These are phyloP conservation scores for Eurotiales sp. DNA, from an alignment of 2,329 filamentous ascomycete species.

Conservation along the genomic window DNA sequence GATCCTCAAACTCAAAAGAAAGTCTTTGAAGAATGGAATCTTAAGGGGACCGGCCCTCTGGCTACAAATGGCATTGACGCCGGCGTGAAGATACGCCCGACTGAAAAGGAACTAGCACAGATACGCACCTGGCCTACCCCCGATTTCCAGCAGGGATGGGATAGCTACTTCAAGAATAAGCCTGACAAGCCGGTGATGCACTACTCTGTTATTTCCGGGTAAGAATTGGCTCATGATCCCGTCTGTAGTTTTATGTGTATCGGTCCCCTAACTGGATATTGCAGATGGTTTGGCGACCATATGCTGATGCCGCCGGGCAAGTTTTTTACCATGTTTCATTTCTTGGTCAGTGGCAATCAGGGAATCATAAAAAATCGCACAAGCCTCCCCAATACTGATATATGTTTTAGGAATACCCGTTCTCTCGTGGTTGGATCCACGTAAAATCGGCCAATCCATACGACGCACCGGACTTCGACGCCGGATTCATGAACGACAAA, in stretches of 20 bases:
- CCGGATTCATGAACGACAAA: constrained; percentile 82
- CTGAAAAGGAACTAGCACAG: constrained; percentile 61
- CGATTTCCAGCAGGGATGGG: constrained; percentile 71
- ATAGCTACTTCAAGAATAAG: constrained; percentile 79
- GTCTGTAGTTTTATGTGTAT: too few relatives aligned
- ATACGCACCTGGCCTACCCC: constrained; percentile 71
- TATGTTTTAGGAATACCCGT: constrained; percentile 59
- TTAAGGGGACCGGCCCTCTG: constrained; percentile 73
- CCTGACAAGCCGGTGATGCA: constrained; percentile 86
- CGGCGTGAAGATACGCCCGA: constrained; percentile 73
- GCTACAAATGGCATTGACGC: constrained; percentile 77
- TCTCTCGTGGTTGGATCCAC: constrained; percentile 68
- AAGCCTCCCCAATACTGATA: not conserved
- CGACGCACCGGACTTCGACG: constrained; percentile 71
- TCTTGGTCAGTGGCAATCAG: constrained; percentile 55
- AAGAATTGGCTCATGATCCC: not conserved
- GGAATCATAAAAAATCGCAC: too few relatives aligned
- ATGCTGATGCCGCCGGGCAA: constrained; percentile 68
- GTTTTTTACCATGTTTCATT: constrained; percentile 82
- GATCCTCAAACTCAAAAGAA: constrained; percentile 68
- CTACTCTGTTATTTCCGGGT: constrained; percentile 69
- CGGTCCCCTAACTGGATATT: not conserved
- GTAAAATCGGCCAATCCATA: constrained; percentile 71
- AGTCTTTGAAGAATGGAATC: constrained; percentile 73
- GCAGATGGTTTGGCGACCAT: constrained; percentile 43